phyloP scores from a whole-genome alignment of 2,329 filamentous ascomycete species.

The Exophiala oligosperma region DNA sequence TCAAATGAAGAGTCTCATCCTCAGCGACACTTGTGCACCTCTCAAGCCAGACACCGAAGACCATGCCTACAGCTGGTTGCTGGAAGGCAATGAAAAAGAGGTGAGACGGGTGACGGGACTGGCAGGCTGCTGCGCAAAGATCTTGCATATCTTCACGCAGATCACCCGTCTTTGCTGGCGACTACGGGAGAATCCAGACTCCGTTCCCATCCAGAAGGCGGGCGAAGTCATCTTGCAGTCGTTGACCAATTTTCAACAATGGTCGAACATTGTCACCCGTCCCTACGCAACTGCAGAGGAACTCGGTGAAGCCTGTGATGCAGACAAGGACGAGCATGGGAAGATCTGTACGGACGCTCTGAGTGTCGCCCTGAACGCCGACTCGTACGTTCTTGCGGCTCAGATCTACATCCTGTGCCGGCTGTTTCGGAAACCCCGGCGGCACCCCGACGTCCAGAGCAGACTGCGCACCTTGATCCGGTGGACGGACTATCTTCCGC shows the following conservation, averaged over 20 bases:
- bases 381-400: slow-evolving; percentile 18
- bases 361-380: slow-evolving; percentile 17
- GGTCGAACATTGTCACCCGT: slow-evolving; percentile 16
- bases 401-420: slow-evolving; percentile 25
- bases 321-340: slow-evolving; percentile 10
- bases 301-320: slow-evolving; percentile 17
- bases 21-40: not conserved
- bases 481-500: slow-evolving; percentile 13
- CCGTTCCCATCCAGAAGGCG: slow-evolving; percentile 1
- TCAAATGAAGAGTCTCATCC: not conserved
- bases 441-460: slow-evolving; percentile 36
- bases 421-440: slow-evolving; percentile 19
- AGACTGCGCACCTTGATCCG: slow-evolving; percentile 2
- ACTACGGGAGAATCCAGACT: not conserved
- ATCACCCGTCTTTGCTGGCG: slow-evolving; percentile 12
- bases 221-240: slow-evolving; percentile 13
- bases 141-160: slow-evolving; percentile 24
- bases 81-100: slow-evolving; percentile 14
- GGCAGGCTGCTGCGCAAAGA: slow-evolving; percentile 17
- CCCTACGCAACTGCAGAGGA: slow-evolving; percentile 4
- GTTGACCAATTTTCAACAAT: slow-evolving; percentile 15
- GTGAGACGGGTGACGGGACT: slow-evolving; percentile 16
- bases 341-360: slow-evolving; percentile 11
- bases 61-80: slow-evolving; percentile 3
- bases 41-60: not conserved